Percentiles rank a stretch among this genome's conserved stretches.
These are phyloP conservation scores for Heterobasidion occidentale DNA, from an alignment of 1,284 basidiomycete species.

Conservation along the genomic window DNA sequence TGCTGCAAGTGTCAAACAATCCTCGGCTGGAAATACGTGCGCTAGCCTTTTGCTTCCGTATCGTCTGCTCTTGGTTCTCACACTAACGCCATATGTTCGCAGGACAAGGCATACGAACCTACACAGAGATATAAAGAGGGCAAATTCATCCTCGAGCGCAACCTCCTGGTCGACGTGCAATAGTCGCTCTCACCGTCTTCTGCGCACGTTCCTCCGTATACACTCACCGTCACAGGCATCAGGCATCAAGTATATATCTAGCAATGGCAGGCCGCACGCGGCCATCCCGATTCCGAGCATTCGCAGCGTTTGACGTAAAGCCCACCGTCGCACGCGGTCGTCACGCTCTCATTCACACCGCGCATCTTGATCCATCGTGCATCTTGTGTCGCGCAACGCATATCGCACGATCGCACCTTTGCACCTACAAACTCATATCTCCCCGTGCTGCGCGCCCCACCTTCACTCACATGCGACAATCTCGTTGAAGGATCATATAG, in stretches of 20 bases:
- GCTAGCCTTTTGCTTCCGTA: constrained; percentile 16
- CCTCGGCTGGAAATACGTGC: constrained; percentile 97
- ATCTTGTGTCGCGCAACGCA: no score
- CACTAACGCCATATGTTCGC: constrained; percentile 5
- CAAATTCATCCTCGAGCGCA: constrained; percentile 94
- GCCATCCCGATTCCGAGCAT: neutral
- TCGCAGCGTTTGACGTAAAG: neutral
- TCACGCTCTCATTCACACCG: neutral
- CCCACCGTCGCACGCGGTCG: neutral
- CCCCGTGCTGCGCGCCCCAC: no score
- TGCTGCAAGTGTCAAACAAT: constrained; percentile 83
- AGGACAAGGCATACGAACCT: constrained; percentile 89
- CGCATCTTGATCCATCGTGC: no score
- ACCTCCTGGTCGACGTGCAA: constrained; percentile 77
- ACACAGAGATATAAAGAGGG: constrained; percentile 98
- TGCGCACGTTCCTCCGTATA: neutral
- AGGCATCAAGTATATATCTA: neutral
- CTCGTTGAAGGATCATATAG: no score
- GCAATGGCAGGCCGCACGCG: neutral
- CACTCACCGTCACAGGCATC: neutral
- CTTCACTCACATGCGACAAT: no score
- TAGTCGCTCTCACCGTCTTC: constrained; percentile 21
- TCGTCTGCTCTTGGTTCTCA: constrained; percentile 2
- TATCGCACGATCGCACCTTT: no score
- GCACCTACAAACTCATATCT: no score